phyloP scores from a whole-genome alignment of 768 basidiomycete species.

The Crassisporium funariophilum region DNA sequence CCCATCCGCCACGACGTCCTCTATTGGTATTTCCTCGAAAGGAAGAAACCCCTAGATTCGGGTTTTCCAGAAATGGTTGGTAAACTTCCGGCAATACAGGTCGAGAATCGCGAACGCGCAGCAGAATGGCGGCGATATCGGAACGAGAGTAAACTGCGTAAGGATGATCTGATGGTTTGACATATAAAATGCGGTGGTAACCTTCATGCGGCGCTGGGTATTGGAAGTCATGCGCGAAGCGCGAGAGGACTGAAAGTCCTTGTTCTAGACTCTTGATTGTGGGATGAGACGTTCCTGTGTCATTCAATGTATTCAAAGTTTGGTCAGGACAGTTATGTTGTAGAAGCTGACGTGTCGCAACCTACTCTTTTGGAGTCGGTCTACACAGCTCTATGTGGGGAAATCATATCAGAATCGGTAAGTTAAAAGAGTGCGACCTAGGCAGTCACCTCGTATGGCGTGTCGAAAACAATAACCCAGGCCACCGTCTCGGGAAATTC shows the following conservation, averaged over 20 bases:
- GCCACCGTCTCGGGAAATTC: slow-evolving; percentile 63
- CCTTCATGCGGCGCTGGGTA: slow-evolving; percentile 62
- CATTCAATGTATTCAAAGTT: slow-evolving; percentile 3
- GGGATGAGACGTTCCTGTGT: slow-evolving; percentile 69
- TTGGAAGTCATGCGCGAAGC: slow-evolving; percentile 64
- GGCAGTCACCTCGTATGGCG: slow-evolving; percentile 66
- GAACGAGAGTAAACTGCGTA: slow-evolving; percentile 49
- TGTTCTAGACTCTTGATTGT: slow-evolving; percentile 67
- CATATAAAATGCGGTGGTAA: slow-evolving; percentile 58
- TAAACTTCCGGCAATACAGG: slow-evolving; percentile 26
- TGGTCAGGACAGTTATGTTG: neutral
- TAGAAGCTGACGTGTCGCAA: slow-evolving; percentile 13
- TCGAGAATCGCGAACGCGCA: slow-evolving; percentile 49
- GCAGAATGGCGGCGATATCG: slow-evolving; percentile 54
- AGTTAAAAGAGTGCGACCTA: slow-evolving; percentile 18
- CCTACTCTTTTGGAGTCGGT: slow-evolving; percentile 62
- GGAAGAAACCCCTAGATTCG: slow-evolving; percentile 10
- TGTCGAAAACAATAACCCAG: slow-evolving; percentile 80
- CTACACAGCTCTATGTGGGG: slow-evolving; percentile 56
- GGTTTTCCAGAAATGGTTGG: slow-evolving; percentile 7
- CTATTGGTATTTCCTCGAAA: slow-evolving; percentile 18
- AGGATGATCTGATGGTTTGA: slow-evolving; percentile 44
- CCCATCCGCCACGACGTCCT: slow-evolving; percentile 21
- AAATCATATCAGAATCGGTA: slow-evolving; percentile 23
- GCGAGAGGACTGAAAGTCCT: slow-evolving; percentile 61